phyloP scores from a whole-genome alignment of 2,329 filamentous ascomycete genomes.

The Phialocephala sp. region DNA sequence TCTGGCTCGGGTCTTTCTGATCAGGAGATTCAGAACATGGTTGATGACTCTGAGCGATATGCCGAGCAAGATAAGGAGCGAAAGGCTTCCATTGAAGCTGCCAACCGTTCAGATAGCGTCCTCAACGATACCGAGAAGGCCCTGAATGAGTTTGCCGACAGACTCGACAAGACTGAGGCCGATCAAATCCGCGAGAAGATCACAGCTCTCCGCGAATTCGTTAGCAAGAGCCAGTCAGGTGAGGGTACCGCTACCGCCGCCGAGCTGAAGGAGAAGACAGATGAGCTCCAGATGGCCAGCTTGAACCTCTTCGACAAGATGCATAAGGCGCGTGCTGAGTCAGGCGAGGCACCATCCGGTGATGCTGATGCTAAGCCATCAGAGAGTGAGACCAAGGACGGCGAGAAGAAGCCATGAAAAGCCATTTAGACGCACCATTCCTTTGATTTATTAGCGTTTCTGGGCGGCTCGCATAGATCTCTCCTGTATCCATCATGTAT shows the following conservation, averaged over 20 bases:
- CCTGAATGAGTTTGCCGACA: constrained; percentile 94
- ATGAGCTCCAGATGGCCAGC: constrained; percentile 94
- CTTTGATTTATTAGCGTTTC: constrained; percentile 39
- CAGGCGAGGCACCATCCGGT: constrained; percentile 57
- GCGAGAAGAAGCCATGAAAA: constrained; percentile 68
- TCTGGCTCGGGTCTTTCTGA: constrained; percentile 97
- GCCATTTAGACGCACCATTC: constrained; percentile 32
- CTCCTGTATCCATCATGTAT: constrained; percentile 38
- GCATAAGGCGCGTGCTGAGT: constrained; percentile 90
- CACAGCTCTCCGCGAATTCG: constrained; percentile 79
- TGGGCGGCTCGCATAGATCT: constrained; percentile 43
- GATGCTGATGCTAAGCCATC: constrained; percentile 46
- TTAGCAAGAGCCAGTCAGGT: constrained; percentile 92
- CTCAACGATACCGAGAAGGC: constrained; percentile 98
- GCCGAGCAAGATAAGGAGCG: constrained; percentile 95
- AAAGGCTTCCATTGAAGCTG: constrained; percentile 92
- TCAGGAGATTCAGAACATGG: constrained; percentile 94
- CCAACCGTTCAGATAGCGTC: constrained; percentile 96
- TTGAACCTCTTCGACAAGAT: constrained; percentile 99
- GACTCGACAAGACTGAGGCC: constrained; percentile 94
- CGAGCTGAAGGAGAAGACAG: constrained; percentile 98
- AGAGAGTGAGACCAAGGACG: constrained; percentile 76
- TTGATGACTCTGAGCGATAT: constrained; percentile 96
- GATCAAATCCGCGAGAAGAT: constrained; percentile 96
- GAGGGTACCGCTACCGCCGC: constrained; percentile 85